These are phyloP conservation scores for Penicillium sp. DNA, from an alignment of 2,329 filamentous ascomycete genomes.

Conservation along the genomic window DNA sequence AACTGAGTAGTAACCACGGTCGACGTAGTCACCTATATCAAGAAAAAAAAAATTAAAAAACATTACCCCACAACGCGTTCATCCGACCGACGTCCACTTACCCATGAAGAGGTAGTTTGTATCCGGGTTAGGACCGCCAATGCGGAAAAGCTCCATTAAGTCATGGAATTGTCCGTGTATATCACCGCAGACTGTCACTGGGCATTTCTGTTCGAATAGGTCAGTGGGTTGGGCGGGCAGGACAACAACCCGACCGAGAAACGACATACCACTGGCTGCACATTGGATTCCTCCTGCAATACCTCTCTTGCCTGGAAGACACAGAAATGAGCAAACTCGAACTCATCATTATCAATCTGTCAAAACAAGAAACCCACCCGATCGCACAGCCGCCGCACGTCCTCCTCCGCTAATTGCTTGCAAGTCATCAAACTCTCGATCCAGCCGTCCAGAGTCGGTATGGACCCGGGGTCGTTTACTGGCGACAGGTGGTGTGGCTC, in stretches of 20 bases:
- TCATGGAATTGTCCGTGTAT: conserved; percentile 99
- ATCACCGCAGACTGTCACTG: conserved; percentile 96
- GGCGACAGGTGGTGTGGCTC: conserved; percentile 73
- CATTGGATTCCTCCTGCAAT: conserved; percentile 94
- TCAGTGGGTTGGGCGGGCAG: conserved; percentile 14
- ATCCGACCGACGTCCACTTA: conserved; percentile 44
- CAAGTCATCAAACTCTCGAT: conserved; percentile 97
- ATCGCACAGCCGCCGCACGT: conserved; percentile 95
- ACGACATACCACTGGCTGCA: conserved; percentile 86
- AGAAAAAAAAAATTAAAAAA: background rate
- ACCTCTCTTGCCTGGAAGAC: conserved; percentile 79
- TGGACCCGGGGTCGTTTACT: conserved; percentile 78
- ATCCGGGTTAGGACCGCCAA: conserved; percentile 94
- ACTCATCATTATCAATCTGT: conserved; percentile 6
- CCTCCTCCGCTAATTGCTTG: conserved; percentile 93
- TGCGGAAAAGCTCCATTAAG: conserved; percentile 99
- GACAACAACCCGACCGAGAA: conserved; percentile 17
- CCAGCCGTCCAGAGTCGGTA: conserved; percentile 94
- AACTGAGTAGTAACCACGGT: conserved; percentile 97
- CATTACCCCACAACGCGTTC: conserved; percentile 10
- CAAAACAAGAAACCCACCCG: conserved; percentile 63
- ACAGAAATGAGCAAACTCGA: conserved; percentile 18
- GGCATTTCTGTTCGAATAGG: conserved; percentile 71
- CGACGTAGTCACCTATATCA: conserved; percentile 83
- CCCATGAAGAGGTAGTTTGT: conserved; percentile 99